Base-by-base conservation (phyloP, 116 monocot species). In the Posidonia oceanica region DNA sequence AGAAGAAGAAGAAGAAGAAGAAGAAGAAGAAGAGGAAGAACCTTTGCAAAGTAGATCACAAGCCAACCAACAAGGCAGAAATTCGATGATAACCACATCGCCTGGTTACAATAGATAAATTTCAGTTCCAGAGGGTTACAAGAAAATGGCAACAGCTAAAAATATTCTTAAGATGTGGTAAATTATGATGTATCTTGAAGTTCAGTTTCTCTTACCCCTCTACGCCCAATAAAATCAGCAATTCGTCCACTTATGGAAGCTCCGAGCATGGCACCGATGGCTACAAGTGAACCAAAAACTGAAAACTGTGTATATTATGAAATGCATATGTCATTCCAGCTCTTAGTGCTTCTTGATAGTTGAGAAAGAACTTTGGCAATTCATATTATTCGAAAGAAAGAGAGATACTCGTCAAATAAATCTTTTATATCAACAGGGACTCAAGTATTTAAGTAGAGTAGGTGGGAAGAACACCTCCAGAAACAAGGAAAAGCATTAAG, bases 181-280 rank as follows among this genome's bases (percentile, higher is more conserved):
- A n/a, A n/a, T n/a, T n/a, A n/a, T n/a, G n/a, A 68, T 68, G 52
- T 7, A 17, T 53, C 13, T 14, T 41, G 16, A 7, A 41, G 10
- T 67, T 3, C n/a, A 23, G 55, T 41, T 71, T 73, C 80, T 5
- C 1, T 17, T 56, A 89, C 86, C 75, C 77, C 79, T 74, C 86
- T 89, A 21, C 89, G 71, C 0, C 89, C 89, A 18, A 79, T 4
- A 4, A 61, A 39, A 69, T 89, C 89, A 14, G 86, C 71, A 23
- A 86, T 73, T 14, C 62, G 61, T n/a, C 86, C 86, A 58, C 89
- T 79, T 38, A 69, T 68, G 57, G 83, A 69, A 17, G 89, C 83
- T 54, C 89, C 89, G 39, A 89, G 38, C 85, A 89, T 83, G 37
- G 83, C 89, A 21, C 83, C 89, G 48, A 89, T 63, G 4, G 76